Percentiles rank a stretch among this genome's conserved stretches.
Conservation (phyloP, 2,329 filamentous ascomycete genomes). For the Xylaria sp. region DNA sequence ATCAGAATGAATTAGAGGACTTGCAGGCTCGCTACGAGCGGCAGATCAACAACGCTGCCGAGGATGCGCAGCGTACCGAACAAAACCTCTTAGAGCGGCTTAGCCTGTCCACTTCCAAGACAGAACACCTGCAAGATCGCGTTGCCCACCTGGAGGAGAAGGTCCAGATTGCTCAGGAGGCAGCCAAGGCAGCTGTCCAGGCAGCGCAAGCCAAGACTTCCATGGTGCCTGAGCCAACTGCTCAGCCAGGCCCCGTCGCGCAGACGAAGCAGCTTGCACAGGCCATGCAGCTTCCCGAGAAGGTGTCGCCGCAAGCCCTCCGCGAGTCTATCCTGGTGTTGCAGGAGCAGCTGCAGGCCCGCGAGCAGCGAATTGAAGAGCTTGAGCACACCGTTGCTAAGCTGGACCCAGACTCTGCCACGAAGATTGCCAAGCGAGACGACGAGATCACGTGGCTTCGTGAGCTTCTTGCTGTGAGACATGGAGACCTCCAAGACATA, state of each 20-base stretch:
- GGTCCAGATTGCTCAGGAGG: slow-evolving; percentile 85
- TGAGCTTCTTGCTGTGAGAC: slow-evolving; percentile 86
- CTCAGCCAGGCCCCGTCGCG: slow-evolving; percentile 50
- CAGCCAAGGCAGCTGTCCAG: slow-evolving; percentile 79
- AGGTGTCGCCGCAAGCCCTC: slow-evolving; percentile 90
- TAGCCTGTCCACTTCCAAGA: slow-evolving; percentile 80
- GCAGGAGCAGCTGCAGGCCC: slow-evolving; percentile 94
- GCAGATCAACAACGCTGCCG: slow-evolving; percentile 70
- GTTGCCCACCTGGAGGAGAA: slow-evolving; percentile 86
- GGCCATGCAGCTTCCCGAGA: slow-evolving; percentile 67
- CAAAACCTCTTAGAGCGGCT: slow-evolving; percentile 80
- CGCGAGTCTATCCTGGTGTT: slow-evolving; percentile 95
- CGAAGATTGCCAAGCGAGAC: slow-evolving; percentile 86
- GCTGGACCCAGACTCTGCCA: slow-evolving; percentile 74
- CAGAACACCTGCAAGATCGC: slow-evolving; percentile 83
- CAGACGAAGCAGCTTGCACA: slow-evolving; percentile 44
- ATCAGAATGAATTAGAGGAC: slow-evolving; percentile 73
- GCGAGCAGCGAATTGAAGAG: slow-evolving; percentile 85
- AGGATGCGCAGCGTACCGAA: slow-evolving; percentile 82
- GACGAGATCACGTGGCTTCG: slow-evolving; percentile 95
- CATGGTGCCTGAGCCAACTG: slow-evolving; percentile 44
- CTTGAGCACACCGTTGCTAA: slow-evolving; percentile 73
- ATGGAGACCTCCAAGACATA: slow-evolving; percentile 91
- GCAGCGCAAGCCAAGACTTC: slow-evolving; percentile 49
- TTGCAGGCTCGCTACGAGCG: slow-evolving; percentile 75